Percentiles rank a stretch among this genome's conserved stretches.
Conservation (phyloP, 352 stramenopile genomes). For the Globisporangium irregulare region DNA sequence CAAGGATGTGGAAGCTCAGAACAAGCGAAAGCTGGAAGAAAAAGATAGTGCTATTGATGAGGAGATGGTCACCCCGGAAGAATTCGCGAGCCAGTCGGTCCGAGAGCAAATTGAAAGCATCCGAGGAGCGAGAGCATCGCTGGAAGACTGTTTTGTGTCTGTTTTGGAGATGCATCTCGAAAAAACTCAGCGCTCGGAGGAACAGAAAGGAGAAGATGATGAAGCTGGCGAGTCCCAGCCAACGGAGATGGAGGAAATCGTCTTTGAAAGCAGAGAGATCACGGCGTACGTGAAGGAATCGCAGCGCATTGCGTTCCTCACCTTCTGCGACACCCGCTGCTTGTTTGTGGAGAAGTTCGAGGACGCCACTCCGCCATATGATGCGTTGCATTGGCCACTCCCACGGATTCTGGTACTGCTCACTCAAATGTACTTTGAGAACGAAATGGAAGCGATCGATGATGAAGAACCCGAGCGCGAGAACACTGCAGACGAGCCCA, state of each 20-base stretch:
- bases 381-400: slow-evolving; percentile 62
- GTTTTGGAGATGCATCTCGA: slow-evolving; percentile 76
- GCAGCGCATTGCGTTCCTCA: slow-evolving; percentile 69
- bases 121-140: slow-evolving; percentile 26
- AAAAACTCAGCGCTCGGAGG: slow-evolving; percentile 26
- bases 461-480: slow-evolving; percentile 45
- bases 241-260: slow-evolving; percentile 63
- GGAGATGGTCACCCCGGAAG: slow-evolving; percentile 9
- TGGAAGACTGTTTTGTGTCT: slow-evolving; percentile 65
- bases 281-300: slow-evolving; percentile 54
- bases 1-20: slow-evolving; percentile 29
- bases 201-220: slow-evolving; percentile 28
- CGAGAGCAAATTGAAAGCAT: slow-evolving; percentile 44
- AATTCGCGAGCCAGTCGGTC: slow-evolving; percentile 5
- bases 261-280: slow-evolving; percentile 53
- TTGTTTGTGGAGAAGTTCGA: slow-evolving; percentile 86
- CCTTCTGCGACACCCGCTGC: slow-evolving; percentile 76
- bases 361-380: slow-evolving; percentile 47
- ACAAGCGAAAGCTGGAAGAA: slow-evolving; percentile 18
- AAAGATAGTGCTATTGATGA: slow-evolving; percentile 12
- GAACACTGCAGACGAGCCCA: slow-evolving; percentile 22
- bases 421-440: slow-evolving; percentile 84
- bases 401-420: slow-evolving; percentile 67
- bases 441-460: slow-evolving; percentile 43
- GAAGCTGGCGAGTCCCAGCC: slow-evolving; percentile 20